Percentiles rank a stretch among this genome's conserved stretches.
Evolutionary conservation across 345 rosid species (phyloP).

Genomic region (Gossypium herbaceum): DNA sequence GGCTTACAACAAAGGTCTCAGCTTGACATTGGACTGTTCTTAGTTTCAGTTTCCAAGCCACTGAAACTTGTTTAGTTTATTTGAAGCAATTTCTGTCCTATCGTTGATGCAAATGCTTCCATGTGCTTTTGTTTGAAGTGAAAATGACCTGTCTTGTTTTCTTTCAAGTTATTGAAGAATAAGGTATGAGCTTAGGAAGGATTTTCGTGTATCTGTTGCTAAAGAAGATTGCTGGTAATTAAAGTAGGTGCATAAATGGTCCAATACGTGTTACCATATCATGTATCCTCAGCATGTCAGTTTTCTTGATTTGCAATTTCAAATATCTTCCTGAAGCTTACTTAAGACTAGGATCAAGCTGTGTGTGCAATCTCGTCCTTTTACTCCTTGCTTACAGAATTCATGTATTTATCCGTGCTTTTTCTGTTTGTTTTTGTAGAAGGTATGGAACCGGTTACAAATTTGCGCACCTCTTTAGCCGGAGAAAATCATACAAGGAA

Average conservation of each 20-base stretch:
- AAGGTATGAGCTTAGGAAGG: not conserved
- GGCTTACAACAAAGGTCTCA: not conserved
- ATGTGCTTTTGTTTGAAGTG: not conserved
- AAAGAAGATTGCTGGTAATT: not conserved
- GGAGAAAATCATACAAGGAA: not conserved
- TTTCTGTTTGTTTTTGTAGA: not conserved
- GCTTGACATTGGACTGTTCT: not conserved
- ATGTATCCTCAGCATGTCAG: not conserved
- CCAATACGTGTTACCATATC: not conserved
- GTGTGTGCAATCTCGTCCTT: not conserved
- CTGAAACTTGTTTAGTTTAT: not conserved
- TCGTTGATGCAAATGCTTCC: not conserved
- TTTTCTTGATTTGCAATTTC: not conserved
- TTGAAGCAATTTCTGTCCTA: not conserved
- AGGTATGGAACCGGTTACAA: not conserved
- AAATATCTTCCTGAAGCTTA: not conserved
- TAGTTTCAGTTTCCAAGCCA: not conserved
- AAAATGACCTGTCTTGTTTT: not conserved
- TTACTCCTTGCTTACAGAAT: not conserved
- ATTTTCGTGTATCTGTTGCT: not conserved
- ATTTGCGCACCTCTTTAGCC: not conserved
- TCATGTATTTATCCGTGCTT: not conserved
- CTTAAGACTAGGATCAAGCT: not conserved
- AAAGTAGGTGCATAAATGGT: not conserved
- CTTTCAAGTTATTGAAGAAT: not conserved